Conservation (phyloP, 1,284 basidiomycete genomes). For the Microbotryomycetes sp. region DNA sequence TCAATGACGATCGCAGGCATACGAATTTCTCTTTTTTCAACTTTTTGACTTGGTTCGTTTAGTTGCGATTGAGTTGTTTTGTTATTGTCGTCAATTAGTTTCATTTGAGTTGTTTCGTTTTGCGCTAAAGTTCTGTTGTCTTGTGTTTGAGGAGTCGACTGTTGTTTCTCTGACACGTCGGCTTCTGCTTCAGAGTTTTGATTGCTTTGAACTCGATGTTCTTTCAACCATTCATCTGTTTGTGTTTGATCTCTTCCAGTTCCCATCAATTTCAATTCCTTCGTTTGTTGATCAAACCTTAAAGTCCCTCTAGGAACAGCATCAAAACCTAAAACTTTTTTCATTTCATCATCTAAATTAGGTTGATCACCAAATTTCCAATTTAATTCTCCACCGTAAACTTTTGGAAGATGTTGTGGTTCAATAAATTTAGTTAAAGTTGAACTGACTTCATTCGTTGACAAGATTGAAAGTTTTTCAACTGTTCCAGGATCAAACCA, state of each 20-base stretch:
- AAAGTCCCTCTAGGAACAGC: conserved; percentile 18
- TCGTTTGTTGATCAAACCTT: conserved; percentile 18
- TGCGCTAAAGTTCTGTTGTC: conserved; percentile 1
- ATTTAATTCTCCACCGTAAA: conserved; percentile 51
- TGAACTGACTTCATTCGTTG: conserved; percentile 23
- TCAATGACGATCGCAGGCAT: background rate
- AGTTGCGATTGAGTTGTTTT: background rate
- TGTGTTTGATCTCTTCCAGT: background rate
- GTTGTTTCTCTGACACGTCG: background rate
- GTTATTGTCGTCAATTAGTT: background rate
- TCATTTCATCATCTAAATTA: conserved; percentile 17
- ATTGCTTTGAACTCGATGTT: background rate
- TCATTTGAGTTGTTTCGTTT: background rate
- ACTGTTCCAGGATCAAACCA: conserved; percentile 8
- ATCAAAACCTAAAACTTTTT: conserved; percentile 16
- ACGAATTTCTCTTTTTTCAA: too few relatives aligned
- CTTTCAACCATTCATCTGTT: conserved; percentile 2
- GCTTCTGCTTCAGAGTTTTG: background rate
- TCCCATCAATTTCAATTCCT: conserved; percentile 2
- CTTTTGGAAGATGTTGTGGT: conserved; percentile 53
- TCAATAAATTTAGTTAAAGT: conserved; percentile 47
- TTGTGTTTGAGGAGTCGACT: background rate
- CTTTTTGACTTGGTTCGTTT: background rate
- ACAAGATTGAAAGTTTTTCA: background rate
- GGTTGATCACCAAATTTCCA: conserved; percentile 29